Conservation (phyloP, 441 rosid species). For the Brassica balearica region DNA sequence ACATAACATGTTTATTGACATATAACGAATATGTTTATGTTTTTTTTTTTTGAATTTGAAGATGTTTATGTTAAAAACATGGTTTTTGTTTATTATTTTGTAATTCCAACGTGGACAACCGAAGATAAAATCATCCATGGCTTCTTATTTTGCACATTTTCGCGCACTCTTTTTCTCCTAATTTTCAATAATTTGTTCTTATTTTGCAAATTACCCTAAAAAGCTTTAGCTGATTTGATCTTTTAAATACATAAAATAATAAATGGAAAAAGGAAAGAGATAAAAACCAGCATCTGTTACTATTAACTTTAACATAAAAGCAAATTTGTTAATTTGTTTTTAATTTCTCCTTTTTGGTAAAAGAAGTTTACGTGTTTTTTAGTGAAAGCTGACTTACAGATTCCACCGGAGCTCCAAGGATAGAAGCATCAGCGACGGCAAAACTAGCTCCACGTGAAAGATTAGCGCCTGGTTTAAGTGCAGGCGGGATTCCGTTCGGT, state of each 20-base stretch:
- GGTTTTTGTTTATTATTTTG: neutral
- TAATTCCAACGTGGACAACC: neutral
- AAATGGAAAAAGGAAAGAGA: neutral
- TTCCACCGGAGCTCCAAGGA: conserved; percentile 30
- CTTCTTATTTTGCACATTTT: neutral
- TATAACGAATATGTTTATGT: neutral
- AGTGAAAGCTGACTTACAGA: conserved; percentile 17
- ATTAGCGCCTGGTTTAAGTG: conserved; percentile 17
- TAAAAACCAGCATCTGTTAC: neutral
- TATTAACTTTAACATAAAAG: neutral
- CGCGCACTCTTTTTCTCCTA: neutral
- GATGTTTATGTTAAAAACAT: neutral
- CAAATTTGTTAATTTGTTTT: neutral
- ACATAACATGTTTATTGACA: neutral
- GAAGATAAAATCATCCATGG: neutral
- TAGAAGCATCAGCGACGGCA: conserved; percentile 40
- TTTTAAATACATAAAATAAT: neutral
- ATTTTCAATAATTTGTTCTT: neutral
- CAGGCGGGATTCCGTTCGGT: conserved; percentile 33
- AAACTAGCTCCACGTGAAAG: conserved; percentile 40
- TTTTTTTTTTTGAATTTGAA: no score
- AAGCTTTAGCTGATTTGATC: neutral
- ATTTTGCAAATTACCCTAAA: neutral
- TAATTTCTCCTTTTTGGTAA: neutral
- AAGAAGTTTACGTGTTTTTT: neutral